phyloP scores from a whole-genome alignment of 805 yeast genomes.

The Schizosaccharomyces osmophilus region DNA sequence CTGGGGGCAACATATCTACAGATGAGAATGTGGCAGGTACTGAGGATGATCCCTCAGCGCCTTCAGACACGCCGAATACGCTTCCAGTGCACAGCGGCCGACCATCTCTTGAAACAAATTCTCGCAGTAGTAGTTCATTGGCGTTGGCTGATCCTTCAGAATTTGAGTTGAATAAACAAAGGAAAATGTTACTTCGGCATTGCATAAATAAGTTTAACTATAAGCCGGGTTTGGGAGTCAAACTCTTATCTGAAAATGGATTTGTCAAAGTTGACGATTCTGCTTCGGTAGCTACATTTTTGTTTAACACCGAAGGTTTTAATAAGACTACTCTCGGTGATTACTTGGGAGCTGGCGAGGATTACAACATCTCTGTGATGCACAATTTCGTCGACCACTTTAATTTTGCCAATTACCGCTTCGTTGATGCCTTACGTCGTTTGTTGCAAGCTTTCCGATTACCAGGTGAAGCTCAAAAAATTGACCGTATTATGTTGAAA shows the following conservation, averaged over 20 bases:
- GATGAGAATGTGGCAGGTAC: neutral
- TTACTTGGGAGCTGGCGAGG: constrained; percentile 71
- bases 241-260: constrained; percentile 31
- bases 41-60: neutral
- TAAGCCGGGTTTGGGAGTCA: constrained; percentile 63
- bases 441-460: constrained; percentile 73
- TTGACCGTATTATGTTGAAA: constrained; percentile 86
- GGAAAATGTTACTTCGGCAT: constrained; percentile 59
- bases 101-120: neutral
- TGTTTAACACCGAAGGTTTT: constrained; percentile 42
- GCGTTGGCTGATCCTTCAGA: constrained; percentile 47
- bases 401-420: constrained; percentile 43
- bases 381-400: constrained; percentile 77
- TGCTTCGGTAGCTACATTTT: constrained; percentile 43
- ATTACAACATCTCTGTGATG: constrained; percentile 56
- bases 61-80: neutral
- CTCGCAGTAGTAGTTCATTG: constrained; percentile 1
- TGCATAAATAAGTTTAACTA: constrained; percentile 60
- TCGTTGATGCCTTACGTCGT: constrained; percentile 65
- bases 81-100: neutral
- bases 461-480: constrained; percentile 96
- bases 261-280: constrained; percentile 43
- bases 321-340: constrained; percentile 77
- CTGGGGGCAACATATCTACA: neutral
- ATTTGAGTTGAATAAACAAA: constrained; percentile 60